These are phyloP conservation scores for Amylocystis lapponica DNA, from an alignment of 768 basidiomycete genomes.

Conservation along the genomic window DNA sequence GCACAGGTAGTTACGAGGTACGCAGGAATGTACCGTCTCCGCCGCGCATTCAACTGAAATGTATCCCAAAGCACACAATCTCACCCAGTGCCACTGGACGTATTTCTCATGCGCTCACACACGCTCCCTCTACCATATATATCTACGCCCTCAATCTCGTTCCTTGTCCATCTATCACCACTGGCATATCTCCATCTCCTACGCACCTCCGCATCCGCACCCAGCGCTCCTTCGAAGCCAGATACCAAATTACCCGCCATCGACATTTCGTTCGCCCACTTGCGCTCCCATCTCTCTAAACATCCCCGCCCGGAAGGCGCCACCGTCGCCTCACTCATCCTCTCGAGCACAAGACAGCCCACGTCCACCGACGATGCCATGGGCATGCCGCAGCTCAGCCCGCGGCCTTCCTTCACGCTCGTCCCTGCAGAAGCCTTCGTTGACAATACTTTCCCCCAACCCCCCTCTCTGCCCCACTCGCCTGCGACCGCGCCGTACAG, in stretches of 20 bases:
- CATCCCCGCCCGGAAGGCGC: slow-evolving; percentile 38
- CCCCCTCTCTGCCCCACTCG: slow-evolving; percentile 26
- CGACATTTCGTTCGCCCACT: slow-evolving; percentile 47
- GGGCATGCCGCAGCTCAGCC: slow-evolving; percentile 17
- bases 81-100: slow-evolving; percentile 55
- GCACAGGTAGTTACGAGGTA: slow-evolving; percentile 50
- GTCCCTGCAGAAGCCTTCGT: slow-evolving; percentile 37
- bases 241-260: slow-evolving; percentile 28
- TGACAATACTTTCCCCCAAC: slow-evolving; percentile 49
- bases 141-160: slow-evolving; percentile 59
- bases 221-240: slow-evolving; percentile 12
- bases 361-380: slow-evolving; percentile 21
- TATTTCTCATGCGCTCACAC: slow-evolving; percentile 61
- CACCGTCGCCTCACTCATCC: slow-evolving; percentile 47
- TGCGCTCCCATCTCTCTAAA: slow-evolving; percentile 40
- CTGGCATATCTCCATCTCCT: slow-evolving; percentile 60
- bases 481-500: slow-evolving; percentile 23
- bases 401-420: slow-evolving; percentile 52
- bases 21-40: not conserved
- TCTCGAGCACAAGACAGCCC: slow-evolving; percentile 38
- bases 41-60: not conserved
- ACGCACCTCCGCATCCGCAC: slow-evolving; percentile 30
- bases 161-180: slow-evolving; percentile 68
- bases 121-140: slow-evolving; percentile 71
- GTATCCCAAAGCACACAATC: slow-evolving; percentile 8